phyloP scores from a whole-genome alignment of 2,329 filamentous ascomycete genomes.

The Xylaria sp. region DNA sequence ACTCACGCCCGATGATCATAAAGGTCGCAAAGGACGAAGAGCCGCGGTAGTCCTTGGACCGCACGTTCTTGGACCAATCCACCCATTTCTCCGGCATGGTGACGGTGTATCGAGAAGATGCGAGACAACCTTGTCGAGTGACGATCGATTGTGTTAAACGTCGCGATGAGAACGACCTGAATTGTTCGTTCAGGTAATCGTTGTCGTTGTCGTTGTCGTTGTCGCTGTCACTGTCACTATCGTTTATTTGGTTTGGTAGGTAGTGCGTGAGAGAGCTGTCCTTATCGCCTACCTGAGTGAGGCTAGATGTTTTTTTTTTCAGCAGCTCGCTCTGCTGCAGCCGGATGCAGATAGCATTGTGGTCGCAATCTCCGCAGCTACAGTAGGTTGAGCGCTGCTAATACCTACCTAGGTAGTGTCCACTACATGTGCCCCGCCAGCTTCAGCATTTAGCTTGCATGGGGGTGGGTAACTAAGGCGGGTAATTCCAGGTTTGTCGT shows the following conservation, averaged over 20 bases:
- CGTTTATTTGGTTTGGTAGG: neutral
- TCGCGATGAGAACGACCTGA: neutral
- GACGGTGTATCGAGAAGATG: conserved; percentile 19
- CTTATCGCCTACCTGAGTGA: neutral
- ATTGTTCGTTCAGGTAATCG: neutral
- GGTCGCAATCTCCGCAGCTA: conserved; percentile 12
- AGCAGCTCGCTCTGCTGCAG: conserved; percentile 1
- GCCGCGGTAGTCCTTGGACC: conserved; percentile 66
- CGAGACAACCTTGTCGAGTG: neutral
- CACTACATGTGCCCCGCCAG: neutral
- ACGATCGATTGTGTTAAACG: neutral
- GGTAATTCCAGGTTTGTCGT: neutral
- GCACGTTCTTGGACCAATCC: conserved; percentile 67
- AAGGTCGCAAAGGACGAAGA: conserved; percentile 90
- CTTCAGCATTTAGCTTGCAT: conserved; percentile 8
- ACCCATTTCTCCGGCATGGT: conserved; percentile 53
- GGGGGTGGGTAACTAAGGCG: neutral
- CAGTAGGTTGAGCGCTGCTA: neutral
- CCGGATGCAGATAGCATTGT: conserved; percentile 7
- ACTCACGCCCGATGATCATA: conserved; percentile 93
- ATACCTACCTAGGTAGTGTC: too few species aligned
- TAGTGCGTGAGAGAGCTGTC: conserved; percentile 1
- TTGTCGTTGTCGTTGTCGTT: neutral
- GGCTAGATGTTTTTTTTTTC: neutral
- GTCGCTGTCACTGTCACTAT: too few species aligned